Base-by-base conservation (phyloP, 768 basidiomycete species). In the Lentinula sp. region DNA sequence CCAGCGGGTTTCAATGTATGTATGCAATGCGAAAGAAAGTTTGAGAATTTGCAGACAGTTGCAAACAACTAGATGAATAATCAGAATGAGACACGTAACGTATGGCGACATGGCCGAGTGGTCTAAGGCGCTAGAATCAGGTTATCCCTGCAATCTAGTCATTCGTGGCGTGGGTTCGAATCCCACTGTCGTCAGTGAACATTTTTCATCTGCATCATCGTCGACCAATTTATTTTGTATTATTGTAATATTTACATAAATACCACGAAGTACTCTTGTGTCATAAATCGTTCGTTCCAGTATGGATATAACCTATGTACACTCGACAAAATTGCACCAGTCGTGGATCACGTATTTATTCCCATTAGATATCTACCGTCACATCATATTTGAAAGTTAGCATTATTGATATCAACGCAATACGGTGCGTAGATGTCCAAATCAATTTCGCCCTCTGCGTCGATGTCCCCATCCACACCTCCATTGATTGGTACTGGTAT, bases 111-210 rank as follows among this genome's bases (percentile, higher is more conserved):
- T 48, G 46, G 46, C 46, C 46, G 46, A 48, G 46, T 48, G 46
- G 46, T 48, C 46, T 48, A 48, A 48, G 46, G 46, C 46, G 46
- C 46, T 48, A 48, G 46, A 48, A 48, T 48, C 46, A 48, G 46
- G 46, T 28, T 28, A 3, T 28, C 28, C 28, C 28, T 23, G 28
- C 4, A 28, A 56, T 63, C 64, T 65, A 60, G 64, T 65, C 64
- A 58, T 63, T 63, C 62, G 59, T 42, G 67, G 65, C 67, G 66
- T 66, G 67, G 64, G 66, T 68, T 67, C 66, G 66, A 67, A 68
- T 68, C 67, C 66, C 66, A 63, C 66, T 68, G 65, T 66, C 59
- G 62, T 67, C 66, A 67, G 4, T 45, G 28, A 28, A 28, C 3
- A 41, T 2, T 41, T 43, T 43, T 43, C 42, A 15, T 43, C 6